Percentiles rank a stretch among this genome's conserved stretches.
Conservation (phyloP, 768 basidiomycete genomes). For the Lactifluus echinatus region DNA sequence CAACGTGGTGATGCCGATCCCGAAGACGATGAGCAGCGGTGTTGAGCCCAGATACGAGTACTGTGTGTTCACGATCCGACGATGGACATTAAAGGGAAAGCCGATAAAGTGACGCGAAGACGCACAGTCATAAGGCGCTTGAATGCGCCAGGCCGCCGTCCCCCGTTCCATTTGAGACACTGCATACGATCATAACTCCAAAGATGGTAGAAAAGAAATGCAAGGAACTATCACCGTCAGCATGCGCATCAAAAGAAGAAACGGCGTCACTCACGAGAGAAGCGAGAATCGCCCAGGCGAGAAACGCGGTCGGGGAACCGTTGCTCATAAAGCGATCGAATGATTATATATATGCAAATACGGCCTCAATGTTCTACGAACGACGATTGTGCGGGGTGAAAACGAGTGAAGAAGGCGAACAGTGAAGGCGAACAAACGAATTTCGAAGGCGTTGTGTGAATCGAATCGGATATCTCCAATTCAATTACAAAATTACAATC, state of each 20-base stretch:
- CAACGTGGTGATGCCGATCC: slow-evolving; percentile 48
- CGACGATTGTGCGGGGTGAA: too few relatives aligned
- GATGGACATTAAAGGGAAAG: neutral
- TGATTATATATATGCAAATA: too few relatives aligned
- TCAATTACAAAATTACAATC: too few relatives aligned
- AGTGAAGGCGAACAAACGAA: too few relatives aligned
- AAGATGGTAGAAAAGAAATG: slow-evolving; percentile 64
- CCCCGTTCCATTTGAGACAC: slow-evolving; percentile 66
- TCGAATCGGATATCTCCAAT: too few relatives aligned
- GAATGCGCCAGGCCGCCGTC: slow-evolving; percentile 76
- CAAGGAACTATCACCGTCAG: slow-evolving; percentile 42
- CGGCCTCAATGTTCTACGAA: too few relatives aligned
- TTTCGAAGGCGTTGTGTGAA: too few relatives aligned
- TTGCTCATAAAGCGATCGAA: slow-evolving; percentile 60
- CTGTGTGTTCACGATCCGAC: slow-evolving; percentile 26
- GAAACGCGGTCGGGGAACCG: slow-evolving; percentile 65
- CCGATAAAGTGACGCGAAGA: slow-evolving; percentile 8
- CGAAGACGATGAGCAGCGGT: slow-evolving; percentile 56
- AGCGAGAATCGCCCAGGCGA: slow-evolving; percentile 64
- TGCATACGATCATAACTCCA: slow-evolving; percentile 73
- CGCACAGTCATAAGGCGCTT: slow-evolving; percentile 84
- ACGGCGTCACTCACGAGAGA: slow-evolving; percentile 7
- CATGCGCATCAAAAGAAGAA: neutral
- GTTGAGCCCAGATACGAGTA: slow-evolving; percentile 75
- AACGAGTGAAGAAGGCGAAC: too few relatives aligned